Base-by-base conservation (phyloP, 2,329 filamentous ascomycete species). In the Delphinella strobiligena region DNA sequence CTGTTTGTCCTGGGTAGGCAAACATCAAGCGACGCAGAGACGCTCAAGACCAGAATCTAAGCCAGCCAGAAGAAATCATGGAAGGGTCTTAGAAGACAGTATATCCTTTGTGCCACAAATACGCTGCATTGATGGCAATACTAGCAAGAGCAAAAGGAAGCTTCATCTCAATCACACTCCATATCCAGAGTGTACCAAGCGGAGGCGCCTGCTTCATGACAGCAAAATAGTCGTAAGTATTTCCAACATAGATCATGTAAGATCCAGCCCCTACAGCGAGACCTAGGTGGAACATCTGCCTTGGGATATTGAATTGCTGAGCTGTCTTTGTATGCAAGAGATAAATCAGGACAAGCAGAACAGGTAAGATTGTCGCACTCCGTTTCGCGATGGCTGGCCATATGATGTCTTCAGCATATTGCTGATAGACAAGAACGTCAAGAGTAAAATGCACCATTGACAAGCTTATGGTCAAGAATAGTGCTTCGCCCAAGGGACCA, bases 191-290 rank as follows among this genome's bases (percentile, higher is more conserved):
- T 31, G 84, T 89, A 0, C 86, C 91, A 11, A 95, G 59, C 4
- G 87, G 79, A n/a, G 91, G 91, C 0, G 87, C 82, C 47, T 77
- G 78, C 65, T 94, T 93, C 85, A 96, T 88, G 15, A 93, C 78
- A 5, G 82, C 82, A 50, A 93, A 77, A 53, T 95, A 96, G 4
- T 80, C 76, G 48, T 78, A 75, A 19, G 68, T 71, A 53, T 95
- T 96, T 18, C 82, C 86, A 38, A 88, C 76, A 49, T 83, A 69
- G 36, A 96, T 79, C 46, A 95, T 67, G 59, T 86, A 88, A 61
- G 78, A 84, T 1, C 91, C 91, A 0, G 75, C 66, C 8, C 54
- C 58, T 5, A 80, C 60, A 47, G 80, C 77, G 17, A 70, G 63
- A 12, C 53, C 54, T 45, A 86, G 71, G 63, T 89, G 91, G 38